A percentile compares a stretch with the other conserved stretches of the same genome.
Evolutionary conservation across 371 early-diverging fungal species (phyloP).

Genomic region (Batkoa obscura): DNA sequence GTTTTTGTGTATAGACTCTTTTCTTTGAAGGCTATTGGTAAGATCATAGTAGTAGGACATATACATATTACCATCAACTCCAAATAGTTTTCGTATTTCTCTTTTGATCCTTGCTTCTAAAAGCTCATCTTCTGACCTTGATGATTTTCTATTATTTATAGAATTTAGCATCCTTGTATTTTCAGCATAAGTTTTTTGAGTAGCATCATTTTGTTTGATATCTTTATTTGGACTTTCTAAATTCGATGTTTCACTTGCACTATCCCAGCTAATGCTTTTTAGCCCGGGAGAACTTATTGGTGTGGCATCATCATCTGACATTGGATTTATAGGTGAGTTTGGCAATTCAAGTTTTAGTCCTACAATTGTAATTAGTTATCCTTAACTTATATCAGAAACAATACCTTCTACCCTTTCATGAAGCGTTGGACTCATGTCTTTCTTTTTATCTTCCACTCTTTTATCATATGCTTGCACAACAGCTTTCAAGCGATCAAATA

Average conservation of each 20-base stretch:
- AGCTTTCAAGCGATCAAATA: constrained; percentile 4
- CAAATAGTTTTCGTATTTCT: neutral
- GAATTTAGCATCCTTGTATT: no score
- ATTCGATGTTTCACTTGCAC: no score
- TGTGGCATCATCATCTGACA: no score
- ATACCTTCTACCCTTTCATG: no score
- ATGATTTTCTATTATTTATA: neutral
- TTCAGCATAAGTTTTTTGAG: no score
- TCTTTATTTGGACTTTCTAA: no score
- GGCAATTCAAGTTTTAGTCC: neutral
- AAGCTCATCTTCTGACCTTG: constrained; percentile 4
- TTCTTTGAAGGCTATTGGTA: neutral
- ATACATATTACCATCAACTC: neutral
- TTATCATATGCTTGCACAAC: neutral
- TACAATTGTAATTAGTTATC: neutral
- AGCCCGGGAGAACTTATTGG: no score
- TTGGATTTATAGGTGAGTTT: neutral
- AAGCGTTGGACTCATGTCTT: no score
- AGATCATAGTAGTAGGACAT: constrained; percentile 2
- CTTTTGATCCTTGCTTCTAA: constrained; percentile 3
- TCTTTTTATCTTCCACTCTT: no score
- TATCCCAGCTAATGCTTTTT: no score
- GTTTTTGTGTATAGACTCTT: neutral
- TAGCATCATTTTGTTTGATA: no score
- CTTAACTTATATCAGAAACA: neutral